phyloP scores from a whole-genome alignment of 2,329 filamentous ascomycete genomes.

The Penicillium sp. region DNA sequence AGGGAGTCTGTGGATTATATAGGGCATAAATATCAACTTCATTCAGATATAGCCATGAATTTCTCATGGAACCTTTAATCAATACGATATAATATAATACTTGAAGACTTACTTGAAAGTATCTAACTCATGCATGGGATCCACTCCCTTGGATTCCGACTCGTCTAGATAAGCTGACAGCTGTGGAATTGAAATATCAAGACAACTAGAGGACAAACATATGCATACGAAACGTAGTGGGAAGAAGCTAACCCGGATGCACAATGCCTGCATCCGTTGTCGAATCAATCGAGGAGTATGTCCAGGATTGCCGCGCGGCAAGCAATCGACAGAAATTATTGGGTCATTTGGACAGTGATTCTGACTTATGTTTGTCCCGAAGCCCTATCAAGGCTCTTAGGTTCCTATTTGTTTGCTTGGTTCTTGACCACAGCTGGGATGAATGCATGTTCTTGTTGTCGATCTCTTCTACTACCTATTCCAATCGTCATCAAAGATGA shows the following conservation, averaged over 20 bases:
- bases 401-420: neutral
- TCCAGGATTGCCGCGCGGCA: conserved; percentile 8
- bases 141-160: neutral
- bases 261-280: neutral
- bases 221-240: neutral
- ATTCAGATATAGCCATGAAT: too few relatives aligned
- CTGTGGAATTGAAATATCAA: neutral
- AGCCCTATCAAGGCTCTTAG: neutral
- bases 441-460: neutral
- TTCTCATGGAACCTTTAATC: neutral
- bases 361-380: too few relatives aligned
- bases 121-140: neutral
- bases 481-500: neutral
- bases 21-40: neutral
- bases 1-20: neutral
- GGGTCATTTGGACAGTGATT: neutral
- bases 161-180: neutral
- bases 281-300: neutral
- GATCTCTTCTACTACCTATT: neutral
- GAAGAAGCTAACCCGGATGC: neutral
- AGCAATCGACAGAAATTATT: neutral
- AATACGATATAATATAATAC: neutral
- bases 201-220: neutral
- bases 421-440: neutral
- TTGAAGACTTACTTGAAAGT: neutral